Conservation (phyloP, 2,329 filamentous ascomycete species). For the Aspergillus ruber region DNA sequence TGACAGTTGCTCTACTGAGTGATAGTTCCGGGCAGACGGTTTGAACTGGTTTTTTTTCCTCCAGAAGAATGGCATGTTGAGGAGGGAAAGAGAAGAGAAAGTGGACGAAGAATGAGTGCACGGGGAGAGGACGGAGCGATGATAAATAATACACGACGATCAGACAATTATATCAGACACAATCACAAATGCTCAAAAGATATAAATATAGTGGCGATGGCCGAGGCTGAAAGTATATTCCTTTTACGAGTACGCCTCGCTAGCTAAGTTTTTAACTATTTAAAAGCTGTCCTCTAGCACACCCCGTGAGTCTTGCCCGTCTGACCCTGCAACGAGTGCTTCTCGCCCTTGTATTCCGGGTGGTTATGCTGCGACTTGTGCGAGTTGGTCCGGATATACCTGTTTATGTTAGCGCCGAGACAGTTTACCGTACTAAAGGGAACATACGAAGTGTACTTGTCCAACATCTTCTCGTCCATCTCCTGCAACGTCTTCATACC, state of each 20-base stretch:
- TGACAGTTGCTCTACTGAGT: neutral
- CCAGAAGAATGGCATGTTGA: neutral
- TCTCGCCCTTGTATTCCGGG: constrained; percentile 59
- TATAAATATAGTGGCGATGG: no score
- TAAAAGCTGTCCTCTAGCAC: constrained; percentile 50
- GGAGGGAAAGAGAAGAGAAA: neutral
- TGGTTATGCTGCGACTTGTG: constrained; percentile 49
- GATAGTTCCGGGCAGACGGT: neutral
- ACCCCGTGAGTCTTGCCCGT: constrained; percentile 82
- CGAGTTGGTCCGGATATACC: constrained; percentile 48
- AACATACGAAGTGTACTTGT: constrained; percentile 60
- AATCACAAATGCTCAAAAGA: no score
- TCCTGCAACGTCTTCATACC: constrained; percentile 64
- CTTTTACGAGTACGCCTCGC: no score
- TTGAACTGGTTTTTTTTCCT: neutral
- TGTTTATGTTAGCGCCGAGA: constrained; percentile 11
- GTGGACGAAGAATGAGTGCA: no score
- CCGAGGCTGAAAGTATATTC: no score
- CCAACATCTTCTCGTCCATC: constrained; percentile 66
- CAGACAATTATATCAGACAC: no score
- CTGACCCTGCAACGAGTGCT: constrained; percentile 84
- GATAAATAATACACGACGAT: no score
- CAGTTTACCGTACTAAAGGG: neutral
- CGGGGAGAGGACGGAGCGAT: neutral
- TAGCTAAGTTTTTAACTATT: no score